Evolutionary conservation across 1,139 yeast genomes (phyloP).

Genomic region (Protomyces inundatus): DNA sequence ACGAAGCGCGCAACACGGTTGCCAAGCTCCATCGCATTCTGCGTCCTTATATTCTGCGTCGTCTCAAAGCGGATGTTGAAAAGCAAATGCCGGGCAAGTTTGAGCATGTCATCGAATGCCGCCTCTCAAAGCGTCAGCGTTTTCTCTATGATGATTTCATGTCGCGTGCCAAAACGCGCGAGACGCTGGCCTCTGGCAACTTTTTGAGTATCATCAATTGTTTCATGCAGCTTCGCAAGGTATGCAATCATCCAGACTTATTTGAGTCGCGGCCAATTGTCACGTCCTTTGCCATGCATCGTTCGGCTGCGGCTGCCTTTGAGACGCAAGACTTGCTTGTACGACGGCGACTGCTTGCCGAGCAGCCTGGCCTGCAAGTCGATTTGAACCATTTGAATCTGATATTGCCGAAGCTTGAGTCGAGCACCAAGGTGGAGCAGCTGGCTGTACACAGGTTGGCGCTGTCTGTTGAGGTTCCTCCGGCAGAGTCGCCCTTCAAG

Average conservation of each 20-base stretch:
- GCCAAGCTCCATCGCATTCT: slow-evolving; percentile 85
- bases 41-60: slow-evolving; percentile 83
- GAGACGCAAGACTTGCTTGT: slow-evolving; percentile 46
- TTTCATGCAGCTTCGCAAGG: slow-evolving; percentile 95
- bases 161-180: slow-evolving; percentile 93
- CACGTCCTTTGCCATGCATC: slow-evolving; percentile 75
- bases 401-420: slow-evolving; percentile 49
- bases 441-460: not conserved
- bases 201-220: slow-evolving; percentile 93
- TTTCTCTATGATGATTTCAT: slow-evolving; percentile 91
- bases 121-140: slow-evolving; percentile 87
- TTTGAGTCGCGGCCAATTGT: slow-evolving; percentile 94
- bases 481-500: slow-evolving; percentile 33
- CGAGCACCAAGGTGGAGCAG: slow-evolving; percentile 24
- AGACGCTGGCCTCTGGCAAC: slow-evolving; percentile 89
- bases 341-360: slow-evolving; percentile 41
- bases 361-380: slow-evolving; percentile 39
- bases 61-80: slow-evolving; percentile 93
- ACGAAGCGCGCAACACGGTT: slow-evolving; percentile 78
- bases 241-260: slow-evolving; percentile 94
- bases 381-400: slow-evolving; percentile 60
- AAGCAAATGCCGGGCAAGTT: slow-evolving; percentile 98
- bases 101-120: slow-evolving; percentile 89
- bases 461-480: slow-evolving; percentile 28
- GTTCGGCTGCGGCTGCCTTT: slow-evolving; percentile 55